Percentiles rank a stretch among this genome's conserved stretches.
Evolutionary conservation across 495 filamentous ascomycete species (phyloP).

Genomic region (Physcia stellaris): DNA sequence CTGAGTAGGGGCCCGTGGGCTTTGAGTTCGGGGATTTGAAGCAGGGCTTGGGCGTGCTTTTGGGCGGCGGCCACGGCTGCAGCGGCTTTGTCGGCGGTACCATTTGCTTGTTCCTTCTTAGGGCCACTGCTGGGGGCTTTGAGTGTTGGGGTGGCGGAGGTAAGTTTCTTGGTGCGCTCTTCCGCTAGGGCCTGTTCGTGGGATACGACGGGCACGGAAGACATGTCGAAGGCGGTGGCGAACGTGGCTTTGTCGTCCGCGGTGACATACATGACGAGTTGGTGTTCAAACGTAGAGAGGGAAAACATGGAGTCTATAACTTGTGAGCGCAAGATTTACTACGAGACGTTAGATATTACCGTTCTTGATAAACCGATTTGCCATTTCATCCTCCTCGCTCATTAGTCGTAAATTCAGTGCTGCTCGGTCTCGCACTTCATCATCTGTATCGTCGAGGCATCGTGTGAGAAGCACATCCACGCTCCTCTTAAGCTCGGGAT

Average conservation of each 20-base stretch:
- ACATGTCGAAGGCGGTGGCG: conserved; percentile 73
- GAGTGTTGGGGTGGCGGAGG: conserved; percentile 79
- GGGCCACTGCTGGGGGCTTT: conserved; percentile 80
- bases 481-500: conserved; percentile 89
- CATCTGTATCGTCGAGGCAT: conserved; percentile 93
- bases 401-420: conserved; percentile 87
- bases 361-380: conserved; percentile 78
- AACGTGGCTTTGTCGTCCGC: conserved; percentile 78
- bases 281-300: conserved; percentile 89
- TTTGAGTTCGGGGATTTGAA: conserved; percentile 77
- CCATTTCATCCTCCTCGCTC: conserved; percentile 69
- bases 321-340: neutral
- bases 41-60: conserved; percentile 76
- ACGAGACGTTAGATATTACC: conserved; percentile 35
- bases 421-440: conserved; percentile 93
- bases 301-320: conserved; percentile 57
- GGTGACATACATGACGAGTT: conserved; percentile 95
- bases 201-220: conserved; percentile 83
- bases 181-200: conserved; percentile 95
- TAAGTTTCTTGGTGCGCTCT: conserved; percentile 91
- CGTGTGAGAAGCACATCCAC: conserved; percentile 84
- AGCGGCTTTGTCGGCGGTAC: conserved; percentile 56
- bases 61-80: conserved; percentile 66
- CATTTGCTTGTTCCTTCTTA: conserved; percentile 53
- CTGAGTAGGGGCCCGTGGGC: conserved; percentile 81